Conservation (phyloP, 2,329 filamentous ascomycete species). For the Sporothrix luriei region DNA sequence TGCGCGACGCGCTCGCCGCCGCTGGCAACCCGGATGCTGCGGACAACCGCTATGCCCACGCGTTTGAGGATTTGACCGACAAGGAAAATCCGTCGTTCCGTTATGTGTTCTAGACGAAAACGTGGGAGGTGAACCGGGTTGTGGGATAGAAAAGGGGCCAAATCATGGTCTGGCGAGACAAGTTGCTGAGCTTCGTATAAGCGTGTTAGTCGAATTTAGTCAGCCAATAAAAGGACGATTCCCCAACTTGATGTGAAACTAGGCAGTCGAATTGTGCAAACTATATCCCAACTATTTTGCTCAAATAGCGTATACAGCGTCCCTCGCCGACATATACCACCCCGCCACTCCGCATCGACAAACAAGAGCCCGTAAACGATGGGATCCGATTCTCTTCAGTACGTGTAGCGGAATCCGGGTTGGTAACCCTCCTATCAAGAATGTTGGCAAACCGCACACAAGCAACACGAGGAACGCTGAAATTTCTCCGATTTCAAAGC, state of each 20-base stretch:
- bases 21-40: slow-evolving; percentile 46
- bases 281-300: background rate
- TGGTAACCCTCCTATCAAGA: slow-evolving; percentile 44
- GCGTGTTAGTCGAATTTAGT: background rate
- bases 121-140: no score
- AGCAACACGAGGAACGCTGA: no score
- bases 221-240: background rate
- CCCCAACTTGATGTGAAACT: background rate
- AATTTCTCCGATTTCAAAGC: no score
- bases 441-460: background rate
- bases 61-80: slow-evolving; percentile 66
- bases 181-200: background rate
- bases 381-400: slow-evolving; percentile 37
- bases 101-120: slow-evolving; percentile 50
- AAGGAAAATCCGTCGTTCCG: slow-evolving; percentile 62
- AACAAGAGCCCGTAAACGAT: background rate
- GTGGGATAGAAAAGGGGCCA: background rate
- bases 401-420: slow-evolving; percentile 49
- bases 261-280: background rate
- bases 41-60: slow-evolving; percentile 52
- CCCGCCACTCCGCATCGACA: no score
- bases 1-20: slow-evolving; percentile 53
- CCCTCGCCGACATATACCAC: background rate
- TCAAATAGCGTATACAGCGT: background rate
- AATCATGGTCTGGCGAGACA: background rate